These are phyloP conservation scores for Saposhnikovia divaricata DNA, from an alignment of 129 eudicot genomes.

Conservation along the genomic window DNA sequence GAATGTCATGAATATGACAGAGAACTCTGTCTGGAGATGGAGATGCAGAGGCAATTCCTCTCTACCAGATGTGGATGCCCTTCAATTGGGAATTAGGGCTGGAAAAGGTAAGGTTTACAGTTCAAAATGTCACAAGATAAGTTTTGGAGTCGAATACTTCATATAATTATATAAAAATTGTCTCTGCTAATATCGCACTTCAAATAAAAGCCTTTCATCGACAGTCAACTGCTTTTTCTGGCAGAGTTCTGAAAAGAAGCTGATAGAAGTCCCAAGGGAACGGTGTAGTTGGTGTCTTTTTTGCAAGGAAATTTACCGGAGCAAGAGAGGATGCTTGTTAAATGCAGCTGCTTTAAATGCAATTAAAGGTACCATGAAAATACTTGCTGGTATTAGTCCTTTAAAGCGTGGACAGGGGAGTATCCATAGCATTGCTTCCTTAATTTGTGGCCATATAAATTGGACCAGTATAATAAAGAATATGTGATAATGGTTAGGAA, in stretches of 20 bases:
- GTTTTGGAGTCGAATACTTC: slow-evolving; percentile 38
- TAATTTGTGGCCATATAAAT: neutral
- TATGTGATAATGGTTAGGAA: neutral
- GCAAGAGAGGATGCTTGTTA: slow-evolving; percentile 85
- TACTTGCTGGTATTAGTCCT: slow-evolving; percentile 35
- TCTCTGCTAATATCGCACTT: slow-evolving; percentile 52
- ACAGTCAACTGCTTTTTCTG: slow-evolving; percentile 72
- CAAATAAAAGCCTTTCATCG: slow-evolving; percentile 77
- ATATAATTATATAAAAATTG: slow-evolving; percentile 37
- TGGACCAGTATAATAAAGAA: neutral
- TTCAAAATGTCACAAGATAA: too few relatives aligned
- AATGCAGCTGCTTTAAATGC: slow-evolving; percentile 90
- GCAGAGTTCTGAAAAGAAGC: slow-evolving; percentile 89
- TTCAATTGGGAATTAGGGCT: too few relatives aligned
- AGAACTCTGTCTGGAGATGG: too few relatives aligned
- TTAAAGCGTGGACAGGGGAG: slow-evolving; percentile 54
- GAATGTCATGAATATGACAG: too few relatives aligned
- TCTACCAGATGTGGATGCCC: too few relatives aligned
- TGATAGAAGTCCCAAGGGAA: slow-evolving; percentile 84
- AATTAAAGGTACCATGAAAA: slow-evolving; percentile 56
- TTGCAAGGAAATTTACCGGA: slow-evolving; percentile 53
- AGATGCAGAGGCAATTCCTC: too few relatives aligned
- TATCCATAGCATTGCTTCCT: slow-evolving; percentile 61
- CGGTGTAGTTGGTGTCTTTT: slow-evolving; percentile 95
- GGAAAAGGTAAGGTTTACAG: too few relatives aligned